Percentiles rank a stretch among this genome's conserved stretches.
These are phyloP conservation scores for Chalciporus sp. DNA, from an alignment of 1,284 basidiomycete genomes.

Conservation along the genomic window DNA sequence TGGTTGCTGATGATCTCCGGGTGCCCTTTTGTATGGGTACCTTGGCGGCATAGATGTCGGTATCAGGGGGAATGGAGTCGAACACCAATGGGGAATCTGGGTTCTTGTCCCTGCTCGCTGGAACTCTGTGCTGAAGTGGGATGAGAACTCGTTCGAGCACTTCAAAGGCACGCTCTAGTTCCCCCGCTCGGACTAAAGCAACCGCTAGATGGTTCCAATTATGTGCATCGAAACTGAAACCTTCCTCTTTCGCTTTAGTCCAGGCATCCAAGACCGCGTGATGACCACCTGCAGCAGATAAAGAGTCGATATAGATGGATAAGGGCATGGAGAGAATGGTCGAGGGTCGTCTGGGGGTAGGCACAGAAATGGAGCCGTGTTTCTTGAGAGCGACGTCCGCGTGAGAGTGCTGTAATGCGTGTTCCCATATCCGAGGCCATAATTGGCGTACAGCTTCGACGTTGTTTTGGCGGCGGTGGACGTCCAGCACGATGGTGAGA, in stretches of 20 bases:
- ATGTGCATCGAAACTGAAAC: constrained; percentile 84
- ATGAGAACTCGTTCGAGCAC: constrained; percentile 82
- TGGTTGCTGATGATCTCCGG: constrained; percentile 28
- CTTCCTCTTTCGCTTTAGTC: constrained; percentile 63
- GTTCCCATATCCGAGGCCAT: constrained; percentile 73
- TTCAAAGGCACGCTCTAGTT: constrained; percentile 81
- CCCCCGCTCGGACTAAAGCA: constrained; percentile 78
- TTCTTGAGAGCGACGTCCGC: constrained; percentile 37
- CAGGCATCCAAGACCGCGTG: constrained; percentile 69
- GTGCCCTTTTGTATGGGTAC: constrained; percentile 33
- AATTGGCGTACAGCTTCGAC: constrained; percentile 58
- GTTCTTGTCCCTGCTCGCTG: constrained; percentile 35
- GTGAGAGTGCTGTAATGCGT: constrained; percentile 47
- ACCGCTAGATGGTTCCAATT: constrained; percentile 92
- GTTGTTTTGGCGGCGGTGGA: constrained; percentile 67
- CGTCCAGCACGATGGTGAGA: constrained; percentile 74
- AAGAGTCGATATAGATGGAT: constrained; percentile 81
- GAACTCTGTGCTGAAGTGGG: constrained; percentile 51
- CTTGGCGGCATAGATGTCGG: constrained; percentile 30
- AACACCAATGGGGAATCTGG: constrained; percentile 53
- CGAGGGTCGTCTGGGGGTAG: constrained; percentile 38
- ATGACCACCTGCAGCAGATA: constrained; percentile 70
- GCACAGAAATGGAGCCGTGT: constrained; percentile 15
- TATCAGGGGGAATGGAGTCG: constrained; percentile 23
- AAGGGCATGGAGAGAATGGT: constrained; percentile 78